Base-by-base conservation (phyloP, 1,284 basidiomycete species). In the Sporisorium exsertum region DNA sequence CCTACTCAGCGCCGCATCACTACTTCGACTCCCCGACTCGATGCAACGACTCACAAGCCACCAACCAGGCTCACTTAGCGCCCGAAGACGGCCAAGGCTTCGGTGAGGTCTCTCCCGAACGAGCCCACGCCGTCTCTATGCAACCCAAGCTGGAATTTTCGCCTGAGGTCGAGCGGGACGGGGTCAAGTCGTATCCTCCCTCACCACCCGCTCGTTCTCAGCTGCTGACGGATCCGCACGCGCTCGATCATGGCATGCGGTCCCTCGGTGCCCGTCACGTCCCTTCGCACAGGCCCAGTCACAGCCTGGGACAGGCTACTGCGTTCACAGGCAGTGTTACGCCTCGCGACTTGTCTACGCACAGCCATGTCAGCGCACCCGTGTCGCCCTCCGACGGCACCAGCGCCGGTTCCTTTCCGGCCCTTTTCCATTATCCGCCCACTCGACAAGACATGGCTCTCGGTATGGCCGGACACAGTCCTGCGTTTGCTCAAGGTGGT, bases 271-370 rank as follows among this genome's bases (percentile, higher is more conserved):
- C 40, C 45, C 63, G 69, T 22, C 63, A 62, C n/a, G 43, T 55
- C 10, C 32, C 43, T 13, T 68, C 69, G 16, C 74, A 77, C 43
- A 63, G 74, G 32, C 52, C 74, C 8, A 77, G 65, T 29, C 69
- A 72, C n/a, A 77, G 74, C 26, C 59, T 77, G 2, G 69, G 74
- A 4, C 74, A 77, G 58, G 74, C 63, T 8, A 59, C 60, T 22
- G 58, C 73, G 18, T 67, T 76, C 55, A 64, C 64, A 58, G 56
- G 68, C 4, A 58, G 45, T 29, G 20, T 57, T 26, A 45, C 53
- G 27, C 43, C 54, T 26, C 56, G 58, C n/a, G 60, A 56, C 3
- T 47, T 61, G 33, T 54, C 59, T 27, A 27, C 37, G 35, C 55
- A 66, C 35, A 47, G 50, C 24, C 69, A 77, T 47, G 55, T 43